Conservation (phyloP, 2,329 filamentous ascomycete genomes). For the Rutstroemia sp. region DNA sequence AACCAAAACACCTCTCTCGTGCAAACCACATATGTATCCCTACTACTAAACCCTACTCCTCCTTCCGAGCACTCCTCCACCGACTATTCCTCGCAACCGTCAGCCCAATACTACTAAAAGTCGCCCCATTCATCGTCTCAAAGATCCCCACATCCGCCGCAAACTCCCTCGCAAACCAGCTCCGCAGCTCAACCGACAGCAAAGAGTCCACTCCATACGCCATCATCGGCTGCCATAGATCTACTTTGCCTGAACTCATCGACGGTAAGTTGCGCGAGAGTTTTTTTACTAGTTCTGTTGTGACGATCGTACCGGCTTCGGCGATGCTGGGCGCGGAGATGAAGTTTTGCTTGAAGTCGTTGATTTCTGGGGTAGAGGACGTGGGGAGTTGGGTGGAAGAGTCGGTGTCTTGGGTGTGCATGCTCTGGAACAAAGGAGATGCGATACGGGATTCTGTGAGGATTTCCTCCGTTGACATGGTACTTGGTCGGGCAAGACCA, state of each 20-base stretch:
- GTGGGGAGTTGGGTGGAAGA: background rate
- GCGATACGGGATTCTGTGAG: background rate
- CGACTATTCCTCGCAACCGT: background rate
- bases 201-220: constrained; percentile 33
- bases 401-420: background rate
- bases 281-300: constrained; percentile 31
- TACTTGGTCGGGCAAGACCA: background rate
- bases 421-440: background rate
- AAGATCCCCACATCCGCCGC: background rate
- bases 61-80: background rate
- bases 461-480: background rate
- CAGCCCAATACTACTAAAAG: background rate
- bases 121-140: background rate
- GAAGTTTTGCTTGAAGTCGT: background rate
- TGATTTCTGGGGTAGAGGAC: background rate
- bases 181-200: constrained; percentile 22
- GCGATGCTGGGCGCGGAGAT: background rate
- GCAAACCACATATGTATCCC: too few species aligned
- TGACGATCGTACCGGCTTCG: background rate
- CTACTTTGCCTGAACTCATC: constrained; percentile 36
- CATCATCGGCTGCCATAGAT: constrained; percentile 30
- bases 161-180: constrained; percentile 33
- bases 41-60: background rate
- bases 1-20: too few species aligned
- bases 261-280: constrained; percentile 33